Percentiles rank a stretch among this genome's conserved stretches.
phyloP scores from a whole-genome alignment of 148 eudicot species.

The Vaccinium darrowii region DNA sequence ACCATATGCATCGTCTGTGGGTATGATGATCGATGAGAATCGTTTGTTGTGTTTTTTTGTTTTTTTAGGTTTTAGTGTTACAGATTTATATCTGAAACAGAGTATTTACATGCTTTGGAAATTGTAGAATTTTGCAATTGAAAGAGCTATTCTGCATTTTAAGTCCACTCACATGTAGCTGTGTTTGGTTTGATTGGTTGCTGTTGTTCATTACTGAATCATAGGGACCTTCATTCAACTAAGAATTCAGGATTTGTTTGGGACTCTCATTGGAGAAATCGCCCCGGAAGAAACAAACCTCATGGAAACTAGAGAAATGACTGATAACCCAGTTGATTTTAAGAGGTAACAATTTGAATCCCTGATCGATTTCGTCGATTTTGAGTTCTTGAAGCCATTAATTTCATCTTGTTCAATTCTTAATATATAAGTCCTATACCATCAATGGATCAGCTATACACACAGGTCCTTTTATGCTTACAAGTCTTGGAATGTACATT shows the following conservation, averaged over 20 bases:
- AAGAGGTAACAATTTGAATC: neutral
- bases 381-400: neutral
- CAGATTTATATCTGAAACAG: conserved; percentile 7
- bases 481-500: no score
- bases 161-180: neutral
- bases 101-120: neutral
- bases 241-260: neutral
- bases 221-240: neutral
- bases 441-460: neutral
- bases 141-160: neutral
- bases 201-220: neutral
- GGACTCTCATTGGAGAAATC: neutral
- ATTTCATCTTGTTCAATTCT: no score
- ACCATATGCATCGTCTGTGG: neutral
- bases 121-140: neutral
- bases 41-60: neutral
- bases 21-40: neutral
- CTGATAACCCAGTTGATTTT: neutral
- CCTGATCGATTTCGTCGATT: neutral
- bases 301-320: neutral
- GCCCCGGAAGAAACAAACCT: neutral
- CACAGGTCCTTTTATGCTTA: neutral
- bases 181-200: neutral
- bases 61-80: neutral
- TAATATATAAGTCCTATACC: neutral